Evolutionary conservation across 805 yeast genomes (phyloP), one percentile per base, ranked within the genome.

Genomic region (Saturnispora sanitii): DNA sequence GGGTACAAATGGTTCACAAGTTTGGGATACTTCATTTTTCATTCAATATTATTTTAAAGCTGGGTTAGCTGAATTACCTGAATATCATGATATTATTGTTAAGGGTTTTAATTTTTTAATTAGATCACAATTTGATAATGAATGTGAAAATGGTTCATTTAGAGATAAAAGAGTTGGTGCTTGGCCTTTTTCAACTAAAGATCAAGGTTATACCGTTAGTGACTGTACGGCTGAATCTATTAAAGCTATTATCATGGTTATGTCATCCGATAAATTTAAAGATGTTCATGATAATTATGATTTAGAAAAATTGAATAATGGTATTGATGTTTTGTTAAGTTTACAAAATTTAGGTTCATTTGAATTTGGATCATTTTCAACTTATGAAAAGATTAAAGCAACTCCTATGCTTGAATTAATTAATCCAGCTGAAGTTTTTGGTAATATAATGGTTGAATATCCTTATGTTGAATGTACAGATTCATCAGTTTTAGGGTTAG

Each of bases 401-500:
- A 75, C 95, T 0, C 76, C 86, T 12, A 45, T 76, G 29, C 54
- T 92, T 44, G 99, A 92, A 56, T 53, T 61, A 39, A 64, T 92
- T 43, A 90, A 90, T 50, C 97, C 98, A 0, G 99, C 98, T 1
- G 98, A 92, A 58, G 98, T 92, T 0, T 92, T 92, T 62, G 95
- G 95, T 43, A 88, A 92, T 51, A 92, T 92, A 44, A 92, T 92
- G 99, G 94, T 92, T 20, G 99, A 92, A 60, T 92, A 85, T 57
- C 97, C 98, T 0, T 92, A 92, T 55, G 96, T 94, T 17, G 99
- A 92, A 60, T 92, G 99, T 59, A 87, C 97, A 0, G 98, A 94
- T 61, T 88, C 97, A 0, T 78, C 90, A 1, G 94, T 92, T 5
- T 64, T 92, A 27, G 98, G 98, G 0, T 66, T 92, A 44, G 78